phyloP scores from a whole-genome alignment of 2,329 filamentous ascomycete species.

The Fusarium abutilonis region DNA sequence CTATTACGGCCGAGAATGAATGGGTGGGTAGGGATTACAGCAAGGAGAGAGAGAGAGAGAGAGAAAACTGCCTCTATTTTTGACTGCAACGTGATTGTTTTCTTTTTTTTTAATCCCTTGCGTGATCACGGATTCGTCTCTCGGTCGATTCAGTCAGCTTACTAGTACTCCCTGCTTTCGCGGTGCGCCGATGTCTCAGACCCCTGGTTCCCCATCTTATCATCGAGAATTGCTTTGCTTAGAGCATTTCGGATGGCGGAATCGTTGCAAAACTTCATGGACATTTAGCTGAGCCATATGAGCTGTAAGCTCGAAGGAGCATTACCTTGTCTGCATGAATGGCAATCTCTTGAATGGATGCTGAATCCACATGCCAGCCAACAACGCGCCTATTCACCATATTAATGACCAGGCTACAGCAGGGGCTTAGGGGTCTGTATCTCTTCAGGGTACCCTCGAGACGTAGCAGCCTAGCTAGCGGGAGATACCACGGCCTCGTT shows the following conservation, averaged over 20 bases:
- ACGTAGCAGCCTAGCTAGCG: neutral
- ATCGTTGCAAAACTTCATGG: neutral
- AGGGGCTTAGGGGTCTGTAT: too few species aligned
- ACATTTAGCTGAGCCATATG: neutral
- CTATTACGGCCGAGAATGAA: neutral
- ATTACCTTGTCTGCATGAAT: slow-evolving; percentile 3
- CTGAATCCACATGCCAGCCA: slow-evolving; percentile 4
- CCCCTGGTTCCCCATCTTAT: slow-evolving; percentile 7
- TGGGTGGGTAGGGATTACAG: neutral
- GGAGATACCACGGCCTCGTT: neutral
- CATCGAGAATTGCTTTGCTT: neutral
- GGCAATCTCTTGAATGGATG: neutral
- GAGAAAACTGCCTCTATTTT: neutral
- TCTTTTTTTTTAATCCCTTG: slow-evolving; percentile 5
- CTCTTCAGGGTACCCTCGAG: too few species aligned
- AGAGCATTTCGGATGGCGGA: neutral
- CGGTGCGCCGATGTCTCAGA: slow-evolving; percentile 32
- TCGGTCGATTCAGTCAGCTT: too few species aligned
- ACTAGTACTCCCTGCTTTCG: slow-evolving; percentile 16
- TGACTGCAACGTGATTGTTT: neutral
- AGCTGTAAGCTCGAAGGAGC: neutral
- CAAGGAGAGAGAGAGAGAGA: neutral
- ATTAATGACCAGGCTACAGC: neutral
- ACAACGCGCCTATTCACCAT: neutral
- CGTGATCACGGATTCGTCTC: neutral